Conservation (phyloP, 805 yeast genomes). For the Yarrowia divulgata region DNA sequence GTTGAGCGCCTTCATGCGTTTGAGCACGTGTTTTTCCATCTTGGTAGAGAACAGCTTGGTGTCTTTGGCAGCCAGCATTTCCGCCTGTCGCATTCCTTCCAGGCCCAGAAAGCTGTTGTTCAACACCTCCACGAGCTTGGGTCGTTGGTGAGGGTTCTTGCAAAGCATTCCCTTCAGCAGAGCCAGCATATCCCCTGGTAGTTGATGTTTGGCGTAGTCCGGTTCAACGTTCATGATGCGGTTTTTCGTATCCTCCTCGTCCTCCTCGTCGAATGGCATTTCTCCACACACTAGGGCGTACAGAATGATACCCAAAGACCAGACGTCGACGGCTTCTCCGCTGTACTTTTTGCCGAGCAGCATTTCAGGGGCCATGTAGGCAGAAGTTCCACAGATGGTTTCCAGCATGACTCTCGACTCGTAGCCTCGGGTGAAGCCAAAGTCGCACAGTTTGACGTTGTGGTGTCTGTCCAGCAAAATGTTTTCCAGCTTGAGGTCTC, state of each 20-base stretch:
- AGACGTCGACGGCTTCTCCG: constrained; percentile 81
- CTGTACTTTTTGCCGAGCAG: constrained; percentile 71
- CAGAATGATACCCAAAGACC: constrained; percentile 91
- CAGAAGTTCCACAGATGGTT: constrained; percentile 93
- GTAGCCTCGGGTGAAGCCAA: constrained; percentile 90
- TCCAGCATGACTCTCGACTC: constrained; percentile 64
- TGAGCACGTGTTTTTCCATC: constrained; percentile 67
- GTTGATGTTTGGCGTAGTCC: constrained; percentile 25
- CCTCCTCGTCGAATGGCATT: constrained; percentile 91
- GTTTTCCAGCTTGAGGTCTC: constrained; percentile 83
- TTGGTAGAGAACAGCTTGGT: constrained; percentile 62
- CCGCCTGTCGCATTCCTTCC: constrained; percentile 55
- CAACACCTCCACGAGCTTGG: constrained; percentile 61
- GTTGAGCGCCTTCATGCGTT: constrained; percentile 65
- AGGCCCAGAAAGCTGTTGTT: constrained; percentile 59
- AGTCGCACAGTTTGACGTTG: constrained; percentile 85
- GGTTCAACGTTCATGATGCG: constrained; percentile 59
- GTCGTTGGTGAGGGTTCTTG: constrained; percentile 73
- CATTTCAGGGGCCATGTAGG: constrained; percentile 96
- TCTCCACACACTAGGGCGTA: constrained; percentile 84
- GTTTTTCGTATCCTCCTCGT: constrained; percentile 64
- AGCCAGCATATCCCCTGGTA: constrained; percentile 54
- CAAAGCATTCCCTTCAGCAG: constrained; percentile 63
- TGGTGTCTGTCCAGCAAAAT: constrained; percentile 78
- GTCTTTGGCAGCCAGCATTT: constrained; percentile 50